Percentiles rank a stretch among this genome's conserved stretches.
phyloP scores from a whole-genome alignment of 176 grass and related monocot genomes.

The Lolium multiflorum region DNA sequence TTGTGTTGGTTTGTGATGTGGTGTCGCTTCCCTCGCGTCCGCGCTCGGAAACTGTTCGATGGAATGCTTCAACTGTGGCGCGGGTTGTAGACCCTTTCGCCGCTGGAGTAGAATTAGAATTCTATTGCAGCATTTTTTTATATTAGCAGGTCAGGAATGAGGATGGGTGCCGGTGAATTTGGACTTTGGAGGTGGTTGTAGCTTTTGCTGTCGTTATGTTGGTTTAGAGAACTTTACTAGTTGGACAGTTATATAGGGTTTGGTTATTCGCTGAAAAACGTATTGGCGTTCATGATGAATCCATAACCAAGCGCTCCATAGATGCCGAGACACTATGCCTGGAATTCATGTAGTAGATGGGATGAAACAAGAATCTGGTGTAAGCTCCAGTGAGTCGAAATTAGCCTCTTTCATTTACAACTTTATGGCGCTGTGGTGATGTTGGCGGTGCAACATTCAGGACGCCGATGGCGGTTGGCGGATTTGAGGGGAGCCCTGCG shows the following conservation, averaged over 20 bases:
- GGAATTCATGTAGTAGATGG: neutral
- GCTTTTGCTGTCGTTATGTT: neutral
- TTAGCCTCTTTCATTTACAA: constrained; percentile 1
- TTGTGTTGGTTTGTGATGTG: neutral
- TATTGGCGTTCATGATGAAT: neutral
- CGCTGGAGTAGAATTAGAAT: neutral
- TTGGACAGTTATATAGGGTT: neutral
- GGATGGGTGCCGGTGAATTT: neutral
- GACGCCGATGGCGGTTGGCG: too few relatives aligned
- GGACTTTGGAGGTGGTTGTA: neutral
- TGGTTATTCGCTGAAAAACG: neutral
- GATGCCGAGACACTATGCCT: neutral
- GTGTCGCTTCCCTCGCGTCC: neutral
- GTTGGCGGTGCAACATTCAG: too few relatives aligned
- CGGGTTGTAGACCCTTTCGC: neutral
- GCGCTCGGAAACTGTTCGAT: constrained; percentile 35
- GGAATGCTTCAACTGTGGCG: neutral
- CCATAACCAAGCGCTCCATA: neutral
- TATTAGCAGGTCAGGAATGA: too few relatives aligned
- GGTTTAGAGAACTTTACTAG: neutral
- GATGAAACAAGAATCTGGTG: neutral
- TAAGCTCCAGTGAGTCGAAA: neutral
- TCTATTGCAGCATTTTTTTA: neutral
- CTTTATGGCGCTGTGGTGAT: neutral
- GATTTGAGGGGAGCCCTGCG: too few relatives aligned